phyloP scores from a whole-genome alignment of 768 basidiomycete species.

The Mycena kentingensis region DNA sequence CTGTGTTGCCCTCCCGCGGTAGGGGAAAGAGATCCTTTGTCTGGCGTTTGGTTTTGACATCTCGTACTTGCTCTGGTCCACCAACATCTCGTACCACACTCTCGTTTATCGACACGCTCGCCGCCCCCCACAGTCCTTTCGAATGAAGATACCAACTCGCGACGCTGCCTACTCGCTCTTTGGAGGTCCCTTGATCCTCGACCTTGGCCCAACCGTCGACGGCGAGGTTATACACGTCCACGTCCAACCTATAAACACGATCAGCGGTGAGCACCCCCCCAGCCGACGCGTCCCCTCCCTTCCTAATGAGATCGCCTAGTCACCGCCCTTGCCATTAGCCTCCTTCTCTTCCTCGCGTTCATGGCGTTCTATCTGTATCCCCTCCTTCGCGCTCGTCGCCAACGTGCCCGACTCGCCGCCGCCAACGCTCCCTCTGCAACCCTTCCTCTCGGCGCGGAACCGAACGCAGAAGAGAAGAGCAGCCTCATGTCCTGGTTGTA shows the following conservation, averaged over 20 bases:
- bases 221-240: conserved; percentile 21
- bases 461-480: conserved; percentile 18
- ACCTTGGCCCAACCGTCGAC: conserved; percentile 18
- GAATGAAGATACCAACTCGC: conserved; percentile 7
- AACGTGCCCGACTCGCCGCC: background rate
- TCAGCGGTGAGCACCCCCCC: conserved; percentile 16
- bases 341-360: conserved; percentile 27
- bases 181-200: conserved; percentile 19
- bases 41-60: too few species aligned
- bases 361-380: conserved; percentile 30
- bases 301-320: conserved; percentile 18
- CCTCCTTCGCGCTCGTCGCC: conserved; percentile 15
- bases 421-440: conserved; percentile 1
- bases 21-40: too few species aligned
- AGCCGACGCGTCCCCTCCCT: background rate
- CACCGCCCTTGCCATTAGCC: conserved; percentile 24
- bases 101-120: conserved; percentile 19
- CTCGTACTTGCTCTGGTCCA: too few species aligned
- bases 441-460: conserved; percentile 15
- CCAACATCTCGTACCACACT: conserved; percentile 2
- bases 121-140: conserved; percentile 18
- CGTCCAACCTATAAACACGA: conserved; percentile 23
- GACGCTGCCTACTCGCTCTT: conserved; percentile 19
- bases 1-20: too few species aligned
- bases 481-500: conserved; percentile 31